phyloP scores from a whole-genome alignment of 1,284 basidiomycete species.

The Ustilago lituana region DNA sequence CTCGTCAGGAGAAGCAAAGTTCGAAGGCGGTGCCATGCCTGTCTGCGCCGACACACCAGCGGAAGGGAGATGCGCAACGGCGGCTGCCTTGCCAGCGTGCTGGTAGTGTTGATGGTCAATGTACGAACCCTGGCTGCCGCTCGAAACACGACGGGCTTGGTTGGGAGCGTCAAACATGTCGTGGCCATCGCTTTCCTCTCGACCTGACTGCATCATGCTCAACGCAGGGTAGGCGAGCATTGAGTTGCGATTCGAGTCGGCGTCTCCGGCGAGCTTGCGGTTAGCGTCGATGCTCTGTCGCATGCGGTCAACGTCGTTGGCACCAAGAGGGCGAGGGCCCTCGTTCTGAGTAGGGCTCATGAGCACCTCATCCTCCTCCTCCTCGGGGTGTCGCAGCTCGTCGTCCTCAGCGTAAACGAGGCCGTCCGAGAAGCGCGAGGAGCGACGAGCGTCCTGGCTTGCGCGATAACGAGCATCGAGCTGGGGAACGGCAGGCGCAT shows the following conservation, averaged over 20 bases:
- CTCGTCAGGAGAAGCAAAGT: slow-evolving; percentile 58
- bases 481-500: slow-evolving; percentile 51
- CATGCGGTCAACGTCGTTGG: slow-evolving; percentile 49
- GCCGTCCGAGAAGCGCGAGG: slow-evolving; percentile 39
- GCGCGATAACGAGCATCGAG: slow-evolving; percentile 38
- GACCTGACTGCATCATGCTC: slow-evolving; percentile 48
- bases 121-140: slow-evolving; percentile 36
- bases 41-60: slow-evolving; percentile 34
- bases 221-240: slow-evolving; percentile 59
- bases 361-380: slow-evolving; percentile 46
- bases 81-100: slow-evolving; percentile 9
- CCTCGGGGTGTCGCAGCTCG: slow-evolving; percentile 33
- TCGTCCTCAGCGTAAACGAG: slow-evolving; percentile 43
- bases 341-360: slow-evolving; percentile 62
- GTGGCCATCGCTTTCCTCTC: slow-evolving; percentile 41
- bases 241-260: slow-evolving; percentile 40
- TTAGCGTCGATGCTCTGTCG: slow-evolving; percentile 48
- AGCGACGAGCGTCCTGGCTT: slow-evolving; percentile 36
- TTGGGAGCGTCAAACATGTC: slow-evolving; percentile 48
- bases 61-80: not conserved
- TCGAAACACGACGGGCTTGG: slow-evolving; percentile 11
- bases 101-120: slow-evolving; percentile 50
- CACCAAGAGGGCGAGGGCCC: slow-evolving; percentile 40
- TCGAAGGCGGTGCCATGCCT: slow-evolving; percentile 58
- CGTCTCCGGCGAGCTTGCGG: slow-evolving; percentile 2